phyloP scores from a whole-genome alignment of 306 rosid species.

The Citrullus amarus region DNA sequence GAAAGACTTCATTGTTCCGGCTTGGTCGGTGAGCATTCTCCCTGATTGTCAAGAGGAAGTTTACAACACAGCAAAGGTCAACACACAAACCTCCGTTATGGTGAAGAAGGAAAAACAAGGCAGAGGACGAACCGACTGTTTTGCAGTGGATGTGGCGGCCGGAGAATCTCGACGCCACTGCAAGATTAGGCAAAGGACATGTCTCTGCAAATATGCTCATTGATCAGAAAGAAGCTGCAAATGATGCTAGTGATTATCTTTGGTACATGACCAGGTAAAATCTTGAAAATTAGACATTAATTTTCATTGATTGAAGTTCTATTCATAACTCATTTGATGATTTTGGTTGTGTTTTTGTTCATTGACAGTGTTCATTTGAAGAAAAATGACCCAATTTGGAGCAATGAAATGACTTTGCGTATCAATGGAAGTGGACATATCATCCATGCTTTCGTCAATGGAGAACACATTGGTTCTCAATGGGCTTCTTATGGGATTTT shows the following conservation, averaged over 20 bases:
- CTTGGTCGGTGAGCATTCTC: conserved; percentile 60
- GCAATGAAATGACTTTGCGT: conserved; percentile 19
- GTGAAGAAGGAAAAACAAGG: conserved; percentile 17
- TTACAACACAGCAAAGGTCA: conserved; percentile 50
- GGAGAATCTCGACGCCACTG: conserved; percentile 20
- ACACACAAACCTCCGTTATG: conserved; percentile 41
- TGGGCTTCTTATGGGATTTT: conserved; percentile 27
- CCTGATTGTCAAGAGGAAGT: conserved; percentile 34
- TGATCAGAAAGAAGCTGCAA: conserved; percentile 35
- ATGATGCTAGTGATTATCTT: conserved; percentile 39
- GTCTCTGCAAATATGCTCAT: conserved; percentile 7
- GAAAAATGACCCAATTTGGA: conserved; percentile 33
- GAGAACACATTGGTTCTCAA: conserved; percentile 25
- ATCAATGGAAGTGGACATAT: conserved; percentile 36
- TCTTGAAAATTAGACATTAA: background rate
- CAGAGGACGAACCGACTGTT: conserved; percentile 26
- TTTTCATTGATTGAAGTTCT: background rate
- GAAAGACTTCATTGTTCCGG: conserved; percentile 23
- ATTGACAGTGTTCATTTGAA: conserved; percentile 18
- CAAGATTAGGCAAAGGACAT: conserved; percentile 11
- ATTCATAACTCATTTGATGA: background rate
- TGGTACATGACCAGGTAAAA: conserved; percentile 53
- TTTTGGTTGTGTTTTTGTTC: background rate
- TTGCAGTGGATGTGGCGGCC: conserved; percentile 47
- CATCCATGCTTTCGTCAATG: conserved; percentile 37